Evolutionary conservation across 495 filamentous ascomycete genomes (phyloP).

Genomic region (Penicillium daleae): DNA sequence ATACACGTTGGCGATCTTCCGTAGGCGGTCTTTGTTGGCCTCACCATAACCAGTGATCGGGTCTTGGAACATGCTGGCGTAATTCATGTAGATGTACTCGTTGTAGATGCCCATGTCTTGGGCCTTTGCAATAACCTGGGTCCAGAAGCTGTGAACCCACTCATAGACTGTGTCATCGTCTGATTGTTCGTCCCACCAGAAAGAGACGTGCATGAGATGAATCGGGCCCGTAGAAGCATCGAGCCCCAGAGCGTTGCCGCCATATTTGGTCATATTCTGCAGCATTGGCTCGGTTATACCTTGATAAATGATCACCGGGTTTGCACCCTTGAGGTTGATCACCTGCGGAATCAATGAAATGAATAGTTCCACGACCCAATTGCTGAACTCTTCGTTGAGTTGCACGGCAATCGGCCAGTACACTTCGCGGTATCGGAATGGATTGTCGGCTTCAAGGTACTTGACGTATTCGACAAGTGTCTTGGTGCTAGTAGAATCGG

Average conservation of each 20-base stretch:
- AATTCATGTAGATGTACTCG: constrained; percentile 63
- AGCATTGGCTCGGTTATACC: constrained; percentile 46
- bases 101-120: constrained; percentile 45
- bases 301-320: constrained; percentile 53
- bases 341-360: constrained; percentile 38
- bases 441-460: constrained; percentile 45
- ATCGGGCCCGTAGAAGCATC: constrained; percentile 43
- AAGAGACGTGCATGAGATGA: constrained; percentile 38
- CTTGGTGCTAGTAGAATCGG: constrained; percentile 42
- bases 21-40: constrained; percentile 36
- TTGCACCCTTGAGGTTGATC: constrained; percentile 38
- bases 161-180: constrained; percentile 37
- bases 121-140: constrained; percentile 36
- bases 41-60: constrained; percentile 45
- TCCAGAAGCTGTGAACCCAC: constrained; percentile 27
- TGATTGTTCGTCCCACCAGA: constrained; percentile 37
- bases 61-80: constrained; percentile 43
- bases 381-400: constrained; percentile 37
- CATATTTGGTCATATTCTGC: constrained; percentile 43
- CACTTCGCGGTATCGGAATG: constrained; percentile 47
- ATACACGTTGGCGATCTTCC: constrained; percentile 37
- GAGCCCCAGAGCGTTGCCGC: constrained; percentile 59
- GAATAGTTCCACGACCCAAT: constrained; percentile 43
- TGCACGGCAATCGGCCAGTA: constrained; percentile 49
- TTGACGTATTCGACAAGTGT: constrained; percentile 49